Evolutionary conservation across 176 grass and related monocot species (phyloP), one percentile per base, ranked within the genome.

Genomic region (Chloris gayana): DNA sequence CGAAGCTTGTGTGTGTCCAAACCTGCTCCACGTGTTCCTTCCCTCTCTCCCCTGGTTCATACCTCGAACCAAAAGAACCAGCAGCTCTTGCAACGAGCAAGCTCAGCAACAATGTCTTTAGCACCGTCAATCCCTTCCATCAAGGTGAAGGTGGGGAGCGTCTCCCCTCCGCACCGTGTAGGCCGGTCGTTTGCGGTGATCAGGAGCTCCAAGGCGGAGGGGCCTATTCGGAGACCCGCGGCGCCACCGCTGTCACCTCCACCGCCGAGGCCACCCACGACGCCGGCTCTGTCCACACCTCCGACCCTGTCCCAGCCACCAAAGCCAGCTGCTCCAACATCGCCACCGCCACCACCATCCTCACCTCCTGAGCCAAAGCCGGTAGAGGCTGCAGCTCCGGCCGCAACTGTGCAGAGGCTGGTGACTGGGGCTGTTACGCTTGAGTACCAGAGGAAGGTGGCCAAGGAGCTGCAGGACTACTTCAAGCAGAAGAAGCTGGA

Each of bases 401-500:
- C 78, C 17, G 72, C 82, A 25, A 33, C 47, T 14, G 24, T 44
- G 17, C 53, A 66, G 35, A 54, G 51, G 45, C 38, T 70, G 47
- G 74, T 82, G 83, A 83, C 72, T 62, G 95, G 81, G 26, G 65
- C 45, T 32, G 88, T 96, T 69, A 99, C 97, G 26, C 81, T 99
- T 54, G 97, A 99, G 87, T 96, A 90, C 85, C 97, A 99, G 88
- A 99, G 93, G 82, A 93, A 96, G 87, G 92, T 91, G 76, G 97
- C 97, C 25, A 99, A 90, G 86, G 97, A 99, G 59, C 85, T 99
- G 87, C 97, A 99, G 85, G 90, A 99, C 4, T 99, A 96, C 78
- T 99, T 96, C 81, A 99, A 91, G 79, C 89, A 96, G 90, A 95
- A 96, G 88, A 99, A 99, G 83, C 85, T 91, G 44, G 97, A 99